A percentile compares a stretch with the other conserved stretches of the same genome.
Evolutionary conservation across 164 flowering plant species (phyloP).

Genomic region (Vitis cinerea): DNA sequence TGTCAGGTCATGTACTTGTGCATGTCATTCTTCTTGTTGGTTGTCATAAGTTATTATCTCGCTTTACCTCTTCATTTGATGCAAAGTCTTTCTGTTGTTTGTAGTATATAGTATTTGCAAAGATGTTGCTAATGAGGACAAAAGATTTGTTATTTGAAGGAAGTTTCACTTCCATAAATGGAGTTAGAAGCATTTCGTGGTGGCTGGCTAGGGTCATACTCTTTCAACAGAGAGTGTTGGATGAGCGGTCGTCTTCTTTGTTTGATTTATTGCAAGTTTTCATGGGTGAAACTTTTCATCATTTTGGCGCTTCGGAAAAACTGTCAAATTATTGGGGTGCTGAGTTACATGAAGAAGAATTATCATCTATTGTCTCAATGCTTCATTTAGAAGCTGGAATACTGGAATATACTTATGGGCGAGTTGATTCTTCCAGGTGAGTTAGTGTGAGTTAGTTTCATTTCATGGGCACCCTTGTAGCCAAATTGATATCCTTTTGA

Average conservation of each 20-base stretch:
- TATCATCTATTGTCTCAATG: constrained; percentile 43
- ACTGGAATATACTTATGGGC: constrained; percentile 62
- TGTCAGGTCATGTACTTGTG: too few relatives aligned
- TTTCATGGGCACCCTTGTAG: neutral
- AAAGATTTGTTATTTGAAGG: constrained; percentile 53
- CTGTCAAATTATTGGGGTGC: constrained; percentile 64
- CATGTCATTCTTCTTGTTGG: neutral
- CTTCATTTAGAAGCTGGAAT: constrained; percentile 79
- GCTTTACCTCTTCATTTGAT: neutral
- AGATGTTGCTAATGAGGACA: constrained; percentile 59
- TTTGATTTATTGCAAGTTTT: constrained; percentile 60
- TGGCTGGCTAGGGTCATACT: constrained; percentile 34
- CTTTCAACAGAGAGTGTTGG: constrained; percentile 39
- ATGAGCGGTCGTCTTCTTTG: constrained; percentile 60
- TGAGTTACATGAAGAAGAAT: constrained; percentile 45
- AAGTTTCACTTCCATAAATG: constrained; percentile 20
- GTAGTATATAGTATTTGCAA: constrained; percentile 82
- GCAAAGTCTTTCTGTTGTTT: constrained; percentile 9
- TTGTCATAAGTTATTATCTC: too few relatives aligned
- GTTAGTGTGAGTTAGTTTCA: constrained; percentile 7
- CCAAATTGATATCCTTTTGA: neutral
- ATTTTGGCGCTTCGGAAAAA: constrained; percentile 54
- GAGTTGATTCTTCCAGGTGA: constrained; percentile 72
- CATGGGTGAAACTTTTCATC: constrained; percentile 30
- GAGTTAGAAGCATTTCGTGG: constrained; percentile 65